These are phyloP conservation scores for Calonectria crousiana DNA, from an alignment of 2,329 filamentous ascomycete genomes.

Conservation along the genomic window DNA sequence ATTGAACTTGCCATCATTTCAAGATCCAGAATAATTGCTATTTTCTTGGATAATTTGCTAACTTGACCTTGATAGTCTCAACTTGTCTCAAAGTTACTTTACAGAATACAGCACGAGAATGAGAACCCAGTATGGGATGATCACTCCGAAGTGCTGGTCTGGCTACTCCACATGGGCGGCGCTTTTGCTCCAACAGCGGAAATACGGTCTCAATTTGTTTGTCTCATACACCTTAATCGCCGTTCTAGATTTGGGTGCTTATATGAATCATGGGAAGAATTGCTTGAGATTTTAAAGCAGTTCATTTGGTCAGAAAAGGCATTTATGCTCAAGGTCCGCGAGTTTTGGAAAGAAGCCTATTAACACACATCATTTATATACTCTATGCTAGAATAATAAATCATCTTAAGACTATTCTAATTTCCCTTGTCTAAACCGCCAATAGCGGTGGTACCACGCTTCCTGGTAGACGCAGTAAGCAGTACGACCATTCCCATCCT, in stretches of 20 bases:
- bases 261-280: slow-evolving; percentile 47
- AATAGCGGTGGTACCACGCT: neutral
- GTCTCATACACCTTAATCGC: slow-evolving; percentile 39
- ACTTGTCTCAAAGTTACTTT: slow-evolving; percentile 48
- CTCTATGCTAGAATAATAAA: neutral
- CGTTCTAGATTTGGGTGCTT: slow-evolving; percentile 22
- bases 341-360: slow-evolving; percentile 48
- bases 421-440: neutral
- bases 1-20: neutral
- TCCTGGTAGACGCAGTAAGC: neutral
- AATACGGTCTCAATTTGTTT: slow-evolving; percentile 45
- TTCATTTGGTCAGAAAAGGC: slow-evolving; percentile 57
- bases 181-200: slow-evolving; percentile 49
- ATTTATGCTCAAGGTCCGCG: slow-evolving; percentile 46
- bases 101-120: slow-evolving; percentile 44
- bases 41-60: neutral
- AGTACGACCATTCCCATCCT: neutral
- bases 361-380: neutral
- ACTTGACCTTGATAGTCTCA: slow-evolving; percentile 40
- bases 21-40: neutral
- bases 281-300: slow-evolving; percentile 46
- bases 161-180: slow-evolving; percentile 54
- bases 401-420: neutral
- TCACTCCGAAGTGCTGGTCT: slow-evolving; percentile 48
- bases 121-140: slow-evolving; percentile 49